Conservation (phyloP, 2,329 filamentous ascomycete species). For the Clonostachys byssicola region DNA sequence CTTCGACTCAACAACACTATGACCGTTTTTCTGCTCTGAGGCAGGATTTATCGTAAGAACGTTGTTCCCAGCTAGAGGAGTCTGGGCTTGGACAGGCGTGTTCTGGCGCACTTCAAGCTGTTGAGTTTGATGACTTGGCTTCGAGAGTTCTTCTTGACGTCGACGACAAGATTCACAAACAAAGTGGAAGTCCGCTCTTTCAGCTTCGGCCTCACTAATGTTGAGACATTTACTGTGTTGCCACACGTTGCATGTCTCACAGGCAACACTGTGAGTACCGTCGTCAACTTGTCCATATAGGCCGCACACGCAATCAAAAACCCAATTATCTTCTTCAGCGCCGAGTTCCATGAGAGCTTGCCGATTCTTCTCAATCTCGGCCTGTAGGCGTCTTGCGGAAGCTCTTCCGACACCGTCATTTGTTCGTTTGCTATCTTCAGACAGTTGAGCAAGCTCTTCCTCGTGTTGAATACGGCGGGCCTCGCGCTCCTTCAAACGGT, state of each 20-base stretch:
- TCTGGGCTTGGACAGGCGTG: no score
- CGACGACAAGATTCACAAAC: conserved; percentile 75
- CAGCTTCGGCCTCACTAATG: conserved; percentile 74
- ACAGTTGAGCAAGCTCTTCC: conserved; percentile 75
- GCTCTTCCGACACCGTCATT: conserved; percentile 54
- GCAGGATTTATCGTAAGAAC: no score
- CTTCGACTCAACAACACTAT: no score
- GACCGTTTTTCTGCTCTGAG: no score
- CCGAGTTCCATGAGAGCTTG: conserved; percentile 70
- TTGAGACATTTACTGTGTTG: conserved; percentile 92
- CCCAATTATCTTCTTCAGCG: conserved; percentile 79
- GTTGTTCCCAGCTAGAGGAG: no score
- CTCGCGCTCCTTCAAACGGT: conserved; percentile 82
- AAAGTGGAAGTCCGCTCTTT: conserved; percentile 83
- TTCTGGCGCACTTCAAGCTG: no score
- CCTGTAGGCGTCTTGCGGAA: conserved; percentile 77
- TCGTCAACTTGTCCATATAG: conserved; percentile 91
- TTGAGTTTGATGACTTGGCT: conserved; percentile 53
- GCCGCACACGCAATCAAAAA: conserved; percentile 92
- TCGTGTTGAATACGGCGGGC: conserved; percentile 78
- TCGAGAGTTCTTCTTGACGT: conserved; percentile 60
- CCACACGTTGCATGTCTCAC: conserved; percentile 93
- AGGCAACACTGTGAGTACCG: conserved; percentile 88
- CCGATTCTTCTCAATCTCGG: conserved; percentile 75
- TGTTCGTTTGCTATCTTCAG: conserved; percentile 66